Conservation (phyloP, 2,329 filamentous ascomycete species). For the Fusarium penzigii region DNA sequence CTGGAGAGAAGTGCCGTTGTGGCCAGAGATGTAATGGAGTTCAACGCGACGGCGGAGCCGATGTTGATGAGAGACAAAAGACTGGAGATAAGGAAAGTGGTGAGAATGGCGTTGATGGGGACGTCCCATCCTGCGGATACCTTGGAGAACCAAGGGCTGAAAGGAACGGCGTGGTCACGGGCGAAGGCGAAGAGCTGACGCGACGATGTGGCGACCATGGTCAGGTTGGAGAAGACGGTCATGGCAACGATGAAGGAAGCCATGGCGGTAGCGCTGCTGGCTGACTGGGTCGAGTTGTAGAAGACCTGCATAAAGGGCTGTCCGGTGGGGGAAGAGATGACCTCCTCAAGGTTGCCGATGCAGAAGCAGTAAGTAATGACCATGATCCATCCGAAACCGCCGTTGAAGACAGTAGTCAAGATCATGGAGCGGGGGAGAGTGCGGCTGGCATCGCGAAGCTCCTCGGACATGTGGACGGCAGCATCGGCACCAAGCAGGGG, state of each 20-base stretch:
- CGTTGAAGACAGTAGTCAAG: constrained; percentile 20
- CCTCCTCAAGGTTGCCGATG: constrained; percentile 20
- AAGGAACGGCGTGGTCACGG: constrained; percentile 22
- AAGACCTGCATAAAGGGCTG: constrained; percentile 27
- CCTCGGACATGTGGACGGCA: constrained; percentile 25
- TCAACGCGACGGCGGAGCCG: constrained; percentile 18
- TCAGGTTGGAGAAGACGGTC: constrained; percentile 24
- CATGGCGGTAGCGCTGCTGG: constrained; percentile 19
- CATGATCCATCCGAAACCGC: constrained; percentile 26
- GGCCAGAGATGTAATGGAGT: constrained; percentile 21
- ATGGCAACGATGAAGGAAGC: constrained; percentile 21
- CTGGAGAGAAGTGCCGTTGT: constrained; percentile 22
- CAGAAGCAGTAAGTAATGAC: constrained; percentile 25
- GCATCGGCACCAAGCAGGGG: constrained; percentile 23
- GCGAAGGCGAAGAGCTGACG: constrained; percentile 25
- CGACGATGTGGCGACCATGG: constrained; percentile 22
- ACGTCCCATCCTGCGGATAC: constrained; percentile 20
- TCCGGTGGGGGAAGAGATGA: constrained; percentile 18
- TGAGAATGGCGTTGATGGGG: constrained; percentile 20
- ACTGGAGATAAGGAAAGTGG: constrained; percentile 19
- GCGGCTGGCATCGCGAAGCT: constrained; percentile 20
- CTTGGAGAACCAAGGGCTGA: constrained; percentile 22
- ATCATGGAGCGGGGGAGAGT: constrained; percentile 23
- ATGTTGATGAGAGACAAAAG: constrained; percentile 24
- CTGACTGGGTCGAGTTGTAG: constrained; percentile 20